Evolutionary conservation across 441 rosid species (phyloP).

Genomic region (Pelargonium myrrhifolium): DNA sequence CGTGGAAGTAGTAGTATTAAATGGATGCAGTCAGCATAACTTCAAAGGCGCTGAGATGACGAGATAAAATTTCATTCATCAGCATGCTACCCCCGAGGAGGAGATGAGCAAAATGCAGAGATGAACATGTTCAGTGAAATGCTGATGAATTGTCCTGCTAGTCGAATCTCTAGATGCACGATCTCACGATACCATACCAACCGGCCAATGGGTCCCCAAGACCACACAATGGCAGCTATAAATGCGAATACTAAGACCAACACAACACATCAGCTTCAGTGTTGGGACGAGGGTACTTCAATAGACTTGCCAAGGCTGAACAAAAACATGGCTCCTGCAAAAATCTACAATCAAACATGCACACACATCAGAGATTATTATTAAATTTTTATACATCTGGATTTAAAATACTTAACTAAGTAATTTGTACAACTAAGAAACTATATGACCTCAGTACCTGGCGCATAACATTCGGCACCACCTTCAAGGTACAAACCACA

Average conservation of each 20-base stretch:
- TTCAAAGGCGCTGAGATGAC: neutral
- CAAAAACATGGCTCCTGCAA: neutral
- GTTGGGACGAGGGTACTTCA: neutral
- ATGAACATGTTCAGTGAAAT: neutral
- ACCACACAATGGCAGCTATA: neutral
- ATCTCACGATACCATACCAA: no score
- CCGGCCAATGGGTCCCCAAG: neutral
- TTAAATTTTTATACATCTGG: no score
- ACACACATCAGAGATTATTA: neutral
- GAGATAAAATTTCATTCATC: neutral
- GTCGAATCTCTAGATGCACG: neutral
- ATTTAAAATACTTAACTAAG: no score
- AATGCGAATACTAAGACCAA: neutral
- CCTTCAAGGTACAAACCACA: neutral
- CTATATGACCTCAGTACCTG: neutral
- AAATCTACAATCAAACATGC: neutral
- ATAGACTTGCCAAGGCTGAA: neutral
- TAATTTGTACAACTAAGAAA: neutral
- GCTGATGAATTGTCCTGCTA: neutral
- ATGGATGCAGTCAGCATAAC: neutral
- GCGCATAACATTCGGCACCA: neutral
- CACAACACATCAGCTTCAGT: neutral
- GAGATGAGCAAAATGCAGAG: neutral
- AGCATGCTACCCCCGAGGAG: neutral
- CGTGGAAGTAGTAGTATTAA: neutral